Base-by-base conservation (phyloP, 192 early-diverging fungal genomes). In the Obelidium mucronatum region DNA sequence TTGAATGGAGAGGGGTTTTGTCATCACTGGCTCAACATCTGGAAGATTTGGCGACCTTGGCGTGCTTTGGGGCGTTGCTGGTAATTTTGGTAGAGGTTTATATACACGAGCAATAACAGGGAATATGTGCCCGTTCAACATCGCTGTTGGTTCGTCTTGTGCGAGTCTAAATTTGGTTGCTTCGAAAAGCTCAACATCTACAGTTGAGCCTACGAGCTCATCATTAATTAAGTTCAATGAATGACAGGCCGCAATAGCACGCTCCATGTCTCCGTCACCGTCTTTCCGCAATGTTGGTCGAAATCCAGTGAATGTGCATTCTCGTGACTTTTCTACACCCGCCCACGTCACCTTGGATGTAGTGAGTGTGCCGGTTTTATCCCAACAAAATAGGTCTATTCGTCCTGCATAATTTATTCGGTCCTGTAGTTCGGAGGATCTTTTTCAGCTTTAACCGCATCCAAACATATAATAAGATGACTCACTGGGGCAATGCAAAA, bases 131-230 rank as follows among this genome's bases (percentile, higher is more conserved):
- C 72, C 72, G 4, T 76, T 76, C 65, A 37, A 59, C 5, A 19
- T 76, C 42, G 40, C 35, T 0, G 75, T 76, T 1, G 40, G 40
- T 53, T 80, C 63, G 0, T 60, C 61, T 28, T 76, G 64, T 3
- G 67, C 68, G 40, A 78, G 84, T 42, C 44, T 75, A 80, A 85
- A 91, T 85, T 61, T 78, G 19, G 90, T 91, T 15, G 86, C 84
- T 31, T 81, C 71, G 82, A 95, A 94, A 77, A 93, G 90, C 81
- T 93, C 93, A 73, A 92, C 76, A 75, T 95, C 93, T 28, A 95
- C 89, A 0, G 90, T 88, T 67, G 93, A 91, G 26, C 93, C 94
- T 44, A 94, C 86, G 34, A 88, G 78, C 67, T 84, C 79, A 22
- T 83, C 88, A 36, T 83, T 76, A 26, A 90, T 80, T 8, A 40